Percentiles rank a stretch among this genome's conserved stretches.
These are phyloP conservation scores for Melampsora americana DNA, from an alignment of 1,284 basidiomycete species.

Conservation along the genomic window DNA sequence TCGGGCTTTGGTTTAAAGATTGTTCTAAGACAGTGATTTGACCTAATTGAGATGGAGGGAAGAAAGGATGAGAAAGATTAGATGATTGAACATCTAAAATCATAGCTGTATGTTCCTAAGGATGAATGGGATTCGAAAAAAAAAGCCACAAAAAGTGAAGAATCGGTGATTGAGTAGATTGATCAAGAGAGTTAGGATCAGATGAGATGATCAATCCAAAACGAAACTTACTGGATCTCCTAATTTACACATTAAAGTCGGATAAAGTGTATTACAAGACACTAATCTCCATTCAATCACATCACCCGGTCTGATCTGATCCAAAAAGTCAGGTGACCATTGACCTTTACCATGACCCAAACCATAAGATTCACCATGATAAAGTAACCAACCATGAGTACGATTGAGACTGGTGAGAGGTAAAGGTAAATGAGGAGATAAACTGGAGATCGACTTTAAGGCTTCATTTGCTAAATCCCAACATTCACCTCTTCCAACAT, in stretches of 20 bases:
- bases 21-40: slow-evolving; percentile 51
- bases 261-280: slow-evolving; percentile 30
- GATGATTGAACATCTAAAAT: slow-evolving; percentile 20
- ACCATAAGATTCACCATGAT: slow-evolving; percentile 55
- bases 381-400: slow-evolving; percentile 63
- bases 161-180: not conserved
- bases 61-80: not conserved
- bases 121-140: too few relatives aligned
- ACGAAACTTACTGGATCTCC: slow-evolving; percentile 35
- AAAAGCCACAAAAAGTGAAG: too few relatives aligned
- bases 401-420: slow-evolving; percentile 60
- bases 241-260: slow-evolving; percentile 22
- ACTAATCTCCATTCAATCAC: slow-evolving; percentile 60
- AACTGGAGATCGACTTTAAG: slow-evolving; percentile 58
- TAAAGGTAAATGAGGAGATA: slow-evolving; percentile 58
- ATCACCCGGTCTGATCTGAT: slow-evolving; percentile 61
- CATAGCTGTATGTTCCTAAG: slow-evolving; percentile 41
- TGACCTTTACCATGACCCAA: slow-evolving; percentile 54
- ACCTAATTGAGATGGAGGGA: slow-evolving; percentile 45
- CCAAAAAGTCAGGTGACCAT: slow-evolving; percentile 54
- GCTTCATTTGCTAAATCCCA: slow-evolving; percentile 64
- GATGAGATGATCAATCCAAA: too few relatives aligned
- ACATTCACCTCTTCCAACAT: slow-evolving; percentile 62
- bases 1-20: slow-evolving; percentile 47
- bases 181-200: too few relatives aligned